phyloP scores from a whole-genome alignment of 139 green algal genomes.

The Ettlia oleoabundans region DNA sequence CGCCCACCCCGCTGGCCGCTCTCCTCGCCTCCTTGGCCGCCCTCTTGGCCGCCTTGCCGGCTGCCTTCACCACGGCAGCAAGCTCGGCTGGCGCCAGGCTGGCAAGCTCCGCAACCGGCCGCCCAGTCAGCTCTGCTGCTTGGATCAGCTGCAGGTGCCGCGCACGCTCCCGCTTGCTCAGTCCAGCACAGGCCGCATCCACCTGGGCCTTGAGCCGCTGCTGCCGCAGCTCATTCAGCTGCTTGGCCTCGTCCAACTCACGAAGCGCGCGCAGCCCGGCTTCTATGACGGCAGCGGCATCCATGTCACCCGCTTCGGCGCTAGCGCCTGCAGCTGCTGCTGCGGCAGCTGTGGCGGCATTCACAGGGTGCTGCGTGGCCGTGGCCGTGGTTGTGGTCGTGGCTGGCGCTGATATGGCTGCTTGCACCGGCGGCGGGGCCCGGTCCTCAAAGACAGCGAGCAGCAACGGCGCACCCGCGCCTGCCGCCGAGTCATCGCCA shows the following conservation, averaged over 20 bases:
- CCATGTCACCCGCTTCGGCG: background rate
- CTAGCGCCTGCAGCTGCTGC: background rate
- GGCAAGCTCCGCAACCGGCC: background rate
- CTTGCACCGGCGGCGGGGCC: conserved; percentile 7
- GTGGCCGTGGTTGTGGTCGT: too few relatives aligned
- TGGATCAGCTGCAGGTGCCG: background rate
- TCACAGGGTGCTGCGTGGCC: too few relatives aligned
- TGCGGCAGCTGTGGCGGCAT: background rate
- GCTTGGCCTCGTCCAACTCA: too few relatives aligned
- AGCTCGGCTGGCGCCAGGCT: background rate
- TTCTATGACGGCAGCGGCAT: too few relatives aligned
- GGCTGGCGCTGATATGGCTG: background rate
- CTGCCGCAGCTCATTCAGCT: background rate
- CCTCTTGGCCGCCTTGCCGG: background rate
- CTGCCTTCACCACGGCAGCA: background rate
- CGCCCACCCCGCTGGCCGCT: background rate
- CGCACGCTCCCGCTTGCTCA: background rate
- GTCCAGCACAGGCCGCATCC: background rate
- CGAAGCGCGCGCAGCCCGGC: background rate
- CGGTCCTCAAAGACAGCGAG: background rate
- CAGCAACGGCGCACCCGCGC: background rate
- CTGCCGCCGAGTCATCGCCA: background rate
- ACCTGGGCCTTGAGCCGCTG: background rate
- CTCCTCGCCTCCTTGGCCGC: background rate
- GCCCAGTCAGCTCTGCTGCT: background rate